Percentiles rank a stretch among this genome's conserved stretches.
These are phyloP conservation scores for Sporothrix phasma DNA, from an alignment of 2,329 filamentous ascomycete species.

Conservation along the genomic window DNA sequence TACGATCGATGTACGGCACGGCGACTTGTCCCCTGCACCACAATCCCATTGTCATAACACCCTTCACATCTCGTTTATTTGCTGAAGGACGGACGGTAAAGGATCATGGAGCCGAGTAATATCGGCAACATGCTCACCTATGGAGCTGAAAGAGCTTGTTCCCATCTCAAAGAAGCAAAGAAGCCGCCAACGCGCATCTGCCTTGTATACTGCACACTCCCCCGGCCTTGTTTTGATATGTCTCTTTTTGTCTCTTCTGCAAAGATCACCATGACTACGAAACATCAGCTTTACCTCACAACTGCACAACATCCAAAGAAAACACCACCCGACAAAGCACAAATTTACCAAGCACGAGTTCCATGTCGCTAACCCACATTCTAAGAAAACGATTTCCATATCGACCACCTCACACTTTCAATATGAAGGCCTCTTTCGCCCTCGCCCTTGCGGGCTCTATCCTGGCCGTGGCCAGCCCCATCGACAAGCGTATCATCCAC, in stretches of 20 bases:
- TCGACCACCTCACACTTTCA: slow-evolving; percentile 20
- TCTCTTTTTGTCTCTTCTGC: background rate
- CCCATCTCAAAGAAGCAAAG: background rate
- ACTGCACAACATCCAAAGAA: background rate
- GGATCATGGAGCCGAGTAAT: background rate
- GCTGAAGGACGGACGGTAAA: background rate
- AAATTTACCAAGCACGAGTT: background rate
- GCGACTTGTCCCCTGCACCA: background rate
- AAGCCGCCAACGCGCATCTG: background rate
- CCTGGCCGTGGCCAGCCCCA: slow-evolving; percentile 36
- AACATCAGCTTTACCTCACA: background rate
- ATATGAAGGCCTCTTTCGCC: slow-evolving; percentile 42
- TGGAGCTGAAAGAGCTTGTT: background rate
- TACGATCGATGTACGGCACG: background rate
- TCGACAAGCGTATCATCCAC: slow-evolving; percentile 33
- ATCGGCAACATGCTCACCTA: background rate
- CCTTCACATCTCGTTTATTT: background rate
- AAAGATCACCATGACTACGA: background rate
- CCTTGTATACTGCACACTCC: too few relatives aligned
- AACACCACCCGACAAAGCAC: background rate
- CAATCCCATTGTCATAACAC: background rate
- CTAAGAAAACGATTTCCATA: background rate
- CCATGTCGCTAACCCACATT: slow-evolving; percentile 1
- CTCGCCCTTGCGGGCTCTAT: slow-evolving; percentile 37
- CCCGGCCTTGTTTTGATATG: too few relatives aligned